Evolutionary conservation across 2,329 filamentous ascomycete genomes (phyloP).

Genomic region (Chrysosporium keratinophilum): DNA sequence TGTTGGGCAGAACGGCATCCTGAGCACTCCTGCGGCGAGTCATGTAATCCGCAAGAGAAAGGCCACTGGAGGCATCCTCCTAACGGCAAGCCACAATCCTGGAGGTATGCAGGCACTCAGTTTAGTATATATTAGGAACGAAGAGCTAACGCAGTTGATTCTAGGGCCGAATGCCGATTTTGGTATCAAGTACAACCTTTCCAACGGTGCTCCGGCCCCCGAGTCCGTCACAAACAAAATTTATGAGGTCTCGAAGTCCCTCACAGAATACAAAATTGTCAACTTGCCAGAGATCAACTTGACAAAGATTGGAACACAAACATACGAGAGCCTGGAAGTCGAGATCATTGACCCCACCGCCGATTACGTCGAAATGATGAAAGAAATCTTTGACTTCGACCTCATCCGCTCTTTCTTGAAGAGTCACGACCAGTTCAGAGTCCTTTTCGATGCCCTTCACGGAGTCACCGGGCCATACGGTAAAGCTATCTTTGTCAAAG

Average conservation of each 20-base stretch:
- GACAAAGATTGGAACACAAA: slow-evolving; percentile 67
- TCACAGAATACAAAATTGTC: slow-evolving; percentile 85
- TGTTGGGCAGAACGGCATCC: slow-evolving; percentile 89
- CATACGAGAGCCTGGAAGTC: slow-evolving; percentile 77
- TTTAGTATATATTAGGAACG: not conserved
- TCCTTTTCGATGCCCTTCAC: slow-evolving; percentile 87
- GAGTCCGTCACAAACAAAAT: slow-evolving; percentile 98
- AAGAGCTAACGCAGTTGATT: not conserved
- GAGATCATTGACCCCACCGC: slow-evolving; percentile 88
- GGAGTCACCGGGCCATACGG: slow-evolving; percentile 95
- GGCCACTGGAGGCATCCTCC: slow-evolving; percentile 88
- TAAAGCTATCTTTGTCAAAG: slow-evolving; percentile 85
- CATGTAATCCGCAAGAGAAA: slow-evolving; percentile 91
- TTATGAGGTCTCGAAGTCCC: slow-evolving; percentile 77
- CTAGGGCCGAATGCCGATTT: slow-evolving; percentile 87
- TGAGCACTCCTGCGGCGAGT: slow-evolving; percentile 91
- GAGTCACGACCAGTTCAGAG: slow-evolving; percentile 81
- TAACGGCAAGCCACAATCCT: slow-evolving; percentile 97
- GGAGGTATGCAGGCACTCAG: slow-evolving; percentile 56
- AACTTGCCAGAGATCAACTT: slow-evolving; percentile 82
- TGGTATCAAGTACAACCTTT: slow-evolving; percentile 98
- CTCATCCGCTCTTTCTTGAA: slow-evolving; percentile 90
- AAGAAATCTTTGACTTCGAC: slow-evolving; percentile 96
- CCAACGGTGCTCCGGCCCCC: slow-evolving; percentile 90
- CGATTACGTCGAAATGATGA: slow-evolving; percentile 91